Conservation (phyloP, 495 filamentous ascomycete genomes). For the Cenococcum geophilum region DNA sequence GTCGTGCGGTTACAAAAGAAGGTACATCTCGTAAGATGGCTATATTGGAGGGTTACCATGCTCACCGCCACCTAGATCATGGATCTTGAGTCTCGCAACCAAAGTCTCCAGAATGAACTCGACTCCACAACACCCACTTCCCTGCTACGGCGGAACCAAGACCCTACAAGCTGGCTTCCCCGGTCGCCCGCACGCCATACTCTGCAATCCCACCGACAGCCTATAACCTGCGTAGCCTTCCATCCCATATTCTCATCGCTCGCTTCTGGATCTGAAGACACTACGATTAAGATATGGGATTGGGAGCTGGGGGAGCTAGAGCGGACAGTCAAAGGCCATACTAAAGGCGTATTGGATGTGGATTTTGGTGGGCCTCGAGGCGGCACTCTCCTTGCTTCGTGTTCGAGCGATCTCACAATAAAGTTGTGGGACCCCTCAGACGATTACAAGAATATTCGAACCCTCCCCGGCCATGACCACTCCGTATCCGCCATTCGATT, state of each 20-base stretch:
- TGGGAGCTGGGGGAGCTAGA: constrained; percentile 95
- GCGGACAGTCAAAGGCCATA: constrained; percentile 87
- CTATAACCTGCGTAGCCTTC: constrained; percentile 86
- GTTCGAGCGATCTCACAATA: constrained; percentile 85
- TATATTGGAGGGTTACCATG: not conserved
- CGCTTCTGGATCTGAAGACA: constrained; percentile 85
- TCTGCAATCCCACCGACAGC: constrained; percentile 74
- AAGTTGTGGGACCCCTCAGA: constrained; percentile 94
- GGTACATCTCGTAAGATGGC: constrained; percentile 41
- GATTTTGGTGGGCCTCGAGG: constrained; percentile 88
- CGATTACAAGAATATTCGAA: constrained; percentile 93
- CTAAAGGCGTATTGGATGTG: constrained; percentile 79
- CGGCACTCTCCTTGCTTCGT: constrained; percentile 80
- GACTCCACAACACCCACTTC: constrained; percentile 82
- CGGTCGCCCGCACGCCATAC: constrained; percentile 71
- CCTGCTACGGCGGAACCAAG: constrained; percentile 69
- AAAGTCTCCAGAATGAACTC: constrained; percentile 69
- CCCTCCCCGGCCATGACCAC: constrained; percentile 89
- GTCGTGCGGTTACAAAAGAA: constrained; percentile 88
- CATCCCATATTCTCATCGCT: constrained; percentile 89
- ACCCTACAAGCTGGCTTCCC: constrained; percentile 83
- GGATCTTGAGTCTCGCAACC: constrained; percentile 75
- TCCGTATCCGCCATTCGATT: constrained; percentile 83
- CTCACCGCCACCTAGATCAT: constrained; percentile 60
- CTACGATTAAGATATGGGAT: constrained; percentile 93